Percentiles rank a stretch among this genome's conserved stretches.
phyloP scores from a whole-genome alignment of 495 filamentous ascomycete species.

The Neurospora sp. region DNA sequence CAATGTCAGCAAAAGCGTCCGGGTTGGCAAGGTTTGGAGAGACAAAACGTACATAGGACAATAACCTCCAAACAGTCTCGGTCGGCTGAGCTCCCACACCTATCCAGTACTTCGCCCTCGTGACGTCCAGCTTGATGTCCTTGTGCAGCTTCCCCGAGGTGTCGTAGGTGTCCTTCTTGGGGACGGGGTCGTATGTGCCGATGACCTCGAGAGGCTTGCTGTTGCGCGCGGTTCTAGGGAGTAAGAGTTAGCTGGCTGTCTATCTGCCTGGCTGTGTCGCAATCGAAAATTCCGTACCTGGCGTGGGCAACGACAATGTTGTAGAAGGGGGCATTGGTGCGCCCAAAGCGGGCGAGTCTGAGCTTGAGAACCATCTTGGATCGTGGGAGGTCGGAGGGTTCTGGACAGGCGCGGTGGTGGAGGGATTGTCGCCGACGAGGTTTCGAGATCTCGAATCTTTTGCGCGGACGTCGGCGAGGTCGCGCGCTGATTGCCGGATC shows the following conservation, averaged over 20 bases:
- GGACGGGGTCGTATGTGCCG: constrained; percentile 87
- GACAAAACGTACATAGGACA: constrained; percentile 61
- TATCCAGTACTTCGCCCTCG: constrained; percentile 86
- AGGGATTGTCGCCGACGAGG: background rate
- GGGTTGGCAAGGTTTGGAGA: background rate
- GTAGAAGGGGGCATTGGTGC: constrained; percentile 76
- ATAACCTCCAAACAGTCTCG: constrained; percentile 75
- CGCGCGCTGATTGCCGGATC: background rate
- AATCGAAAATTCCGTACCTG: constrained; percentile 47
- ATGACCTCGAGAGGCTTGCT: constrained; percentile 87
- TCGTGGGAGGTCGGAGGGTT: background rate
- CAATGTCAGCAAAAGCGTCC: background rate
- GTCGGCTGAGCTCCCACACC: constrained; percentile 93
- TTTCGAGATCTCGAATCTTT: background rate
- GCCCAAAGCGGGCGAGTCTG: constrained; percentile 88
- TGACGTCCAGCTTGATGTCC: constrained; percentile 76
- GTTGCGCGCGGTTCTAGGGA: constrained; percentile 61
- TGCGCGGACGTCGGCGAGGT: background rate
- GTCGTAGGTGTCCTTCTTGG: constrained; percentile 56
- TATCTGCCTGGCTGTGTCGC: background rate
- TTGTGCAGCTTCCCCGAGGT: constrained; percentile 64
- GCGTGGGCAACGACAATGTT: constrained; percentile 96
- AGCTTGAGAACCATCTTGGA: constrained; percentile 81
- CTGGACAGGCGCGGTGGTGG: background rate
- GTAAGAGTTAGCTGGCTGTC: constrained; percentile 5